A percentile compares a stretch with the other conserved stretches of the same genome.
Evolutionary conservation across 257 asterid species (phyloP).

Genomic region (Solanum medicagineum): DNA sequence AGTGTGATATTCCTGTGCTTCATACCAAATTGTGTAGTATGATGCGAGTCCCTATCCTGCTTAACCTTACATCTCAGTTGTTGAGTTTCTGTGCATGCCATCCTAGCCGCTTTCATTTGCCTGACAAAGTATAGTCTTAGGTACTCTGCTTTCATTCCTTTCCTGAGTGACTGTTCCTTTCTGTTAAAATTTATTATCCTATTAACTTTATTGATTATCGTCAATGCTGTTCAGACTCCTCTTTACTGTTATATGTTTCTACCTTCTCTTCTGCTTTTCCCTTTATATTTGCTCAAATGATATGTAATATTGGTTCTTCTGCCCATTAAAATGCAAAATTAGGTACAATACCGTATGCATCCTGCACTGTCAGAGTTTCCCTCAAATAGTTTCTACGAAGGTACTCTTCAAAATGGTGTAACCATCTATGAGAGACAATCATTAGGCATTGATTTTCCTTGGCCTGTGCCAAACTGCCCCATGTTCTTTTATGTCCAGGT

Average conservation of each 20-base stretch:
- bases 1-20: not conserved
- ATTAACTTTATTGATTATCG: not conserved
- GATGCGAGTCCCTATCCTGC: not conserved
- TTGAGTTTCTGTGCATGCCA: not conserved
- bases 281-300: not conserved
- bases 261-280: not conserved
- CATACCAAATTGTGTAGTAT: not conserved
- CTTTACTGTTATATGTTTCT: not conserved
- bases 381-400: slow-evolving; percentile 95
- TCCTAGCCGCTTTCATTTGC: not conserved
- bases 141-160: not conserved
- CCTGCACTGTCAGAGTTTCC: slow-evolving; percentile 98
- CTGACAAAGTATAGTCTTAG: not conserved
- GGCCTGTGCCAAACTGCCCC: slow-evolving; percentile 99
- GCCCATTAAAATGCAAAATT: slow-evolving; percentile 4
- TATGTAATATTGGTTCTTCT: not conserved
- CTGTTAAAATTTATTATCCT: not conserved
- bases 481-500: slow-evolving; percentile 99
- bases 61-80: not conserved
- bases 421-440: slow-evolving; percentile 87
- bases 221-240: not conserved
- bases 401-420: slow-evolving; percentile 98
- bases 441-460: slow-evolving; percentile 96
- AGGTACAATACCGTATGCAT: slow-evolving; percentile 99
- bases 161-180: not conserved